Evolutionary conservation across 192 early-diverging fungal species (phyloP), one percentile per base, ranked within the genome.

Genomic region (Gonapodya prolifera): DNA sequence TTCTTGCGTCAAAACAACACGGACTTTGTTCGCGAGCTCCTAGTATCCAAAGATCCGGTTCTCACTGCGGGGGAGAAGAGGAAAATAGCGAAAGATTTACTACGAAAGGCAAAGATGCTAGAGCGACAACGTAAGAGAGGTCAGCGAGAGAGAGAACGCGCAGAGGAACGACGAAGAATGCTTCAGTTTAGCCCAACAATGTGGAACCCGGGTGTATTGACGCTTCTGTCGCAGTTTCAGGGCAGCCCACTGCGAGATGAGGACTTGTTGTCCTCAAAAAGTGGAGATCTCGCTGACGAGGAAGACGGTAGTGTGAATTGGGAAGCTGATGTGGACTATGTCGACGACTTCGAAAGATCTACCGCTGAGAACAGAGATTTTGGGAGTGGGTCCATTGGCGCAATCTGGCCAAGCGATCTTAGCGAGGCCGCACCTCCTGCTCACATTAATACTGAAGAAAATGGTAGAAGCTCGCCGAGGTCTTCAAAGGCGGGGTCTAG

Each of bases 11-110:
- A 35, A 86, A 85, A 69, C 36, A 80, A 1, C 77, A 86, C 30
- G 83, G 77, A 70, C 79, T 86, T n/a, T 76, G 81, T 2, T 76
- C 77, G 0, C 69, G 78, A 2, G 75, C 77, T 16, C 80, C 82
- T n/a, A 82, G 84, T 75, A 86, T 87, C 79, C 75, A 86, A 2
- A 77, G 81, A 69, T 2, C 8, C 35, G 31, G 35, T 45, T 75
- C 31, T 75, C 31, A 34, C 73, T 2, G n/a, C n/a, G 2, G 35
- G 8, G n/a, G 35, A 75, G n/a, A 75, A 75, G 73, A 75, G 35
- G 23, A 2, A 77, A 34, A 74, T 2, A 34, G 75, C 61, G 16
- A 32, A 81, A 29, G 30, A 33, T 69, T 16, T 18, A 80, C 70
- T 29, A 76, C 77, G 29, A 75, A 77, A 75, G 34, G 35, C 73